Conservation (phyloP, 495 filamentous ascomycete species). For the Monascus purpureus region DNA sequence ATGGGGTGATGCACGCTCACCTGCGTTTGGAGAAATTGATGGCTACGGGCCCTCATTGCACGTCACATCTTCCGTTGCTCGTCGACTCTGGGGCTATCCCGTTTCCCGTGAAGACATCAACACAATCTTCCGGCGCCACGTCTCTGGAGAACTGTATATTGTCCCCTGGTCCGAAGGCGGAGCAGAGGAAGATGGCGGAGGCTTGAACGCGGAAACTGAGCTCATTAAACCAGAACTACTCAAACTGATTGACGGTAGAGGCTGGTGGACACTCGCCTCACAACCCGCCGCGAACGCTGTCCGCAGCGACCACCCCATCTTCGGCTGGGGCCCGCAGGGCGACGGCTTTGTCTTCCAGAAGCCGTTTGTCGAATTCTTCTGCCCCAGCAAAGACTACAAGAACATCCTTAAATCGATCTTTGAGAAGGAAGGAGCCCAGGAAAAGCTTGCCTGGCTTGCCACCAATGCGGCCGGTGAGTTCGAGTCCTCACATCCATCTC, state of each 20-base stretch:
- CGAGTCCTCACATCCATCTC: conserved; percentile 40
- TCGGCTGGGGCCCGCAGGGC: conserved; percentile 86
- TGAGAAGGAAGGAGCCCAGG: conserved; percentile 31
- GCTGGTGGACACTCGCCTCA: conserved; percentile 93
- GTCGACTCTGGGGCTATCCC: conserved; percentile 73
- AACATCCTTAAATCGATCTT: conserved; percentile 45
- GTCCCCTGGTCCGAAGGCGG: conserved; percentile 93
- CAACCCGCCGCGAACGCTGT: conserved; percentile 88
- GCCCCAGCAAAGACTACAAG: conserved; percentile 55
- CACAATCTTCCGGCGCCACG: conserved; percentile 62
- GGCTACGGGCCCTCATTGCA: conserved; percentile 88
- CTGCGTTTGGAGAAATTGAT: conserved; percentile 90
- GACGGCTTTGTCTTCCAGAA: conserved; percentile 94
- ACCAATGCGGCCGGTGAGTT: conserved; percentile 59
- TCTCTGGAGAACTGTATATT: conserved; percentile 54
- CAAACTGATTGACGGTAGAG: conserved; percentile 54
- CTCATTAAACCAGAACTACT: conserved; percentile 63
- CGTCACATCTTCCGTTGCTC: conserved; percentile 61
- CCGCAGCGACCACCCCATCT: conserved; percentile 57
- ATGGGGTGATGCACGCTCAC: conserved; percentile 83
- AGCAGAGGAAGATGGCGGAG: conserved; percentile 32
- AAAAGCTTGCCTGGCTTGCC: conserved; percentile 73
- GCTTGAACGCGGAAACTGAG: conserved; percentile 61
- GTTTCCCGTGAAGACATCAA: conserved; percentile 54
- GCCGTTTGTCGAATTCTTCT: conserved; percentile 93